Evolutionary conservation across 2,329 filamentous ascomycete species (phyloP), one percentile per base, ranked within the genome.

Genomic region (Exophiala bonariae): DNA sequence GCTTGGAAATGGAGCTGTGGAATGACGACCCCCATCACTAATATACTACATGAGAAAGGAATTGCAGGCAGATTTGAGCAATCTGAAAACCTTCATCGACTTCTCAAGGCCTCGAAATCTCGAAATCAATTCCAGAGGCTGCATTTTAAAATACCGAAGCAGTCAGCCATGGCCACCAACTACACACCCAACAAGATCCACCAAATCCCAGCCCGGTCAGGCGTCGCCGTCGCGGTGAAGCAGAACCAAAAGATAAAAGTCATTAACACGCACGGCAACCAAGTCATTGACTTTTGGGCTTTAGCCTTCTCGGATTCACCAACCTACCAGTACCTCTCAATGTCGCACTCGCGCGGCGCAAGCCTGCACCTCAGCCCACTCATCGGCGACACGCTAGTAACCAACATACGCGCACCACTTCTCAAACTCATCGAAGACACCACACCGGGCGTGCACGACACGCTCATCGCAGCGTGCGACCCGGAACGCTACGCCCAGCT

Each of bases 261-360:
- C 46, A 68, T 65, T 57, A 76, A 77, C 59, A 74, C 72, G 1
- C 59, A 69, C 47, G 74, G 74, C 41, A 71, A 72, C 41, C 74
- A 77, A 60, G 74, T 77, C 16, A 63, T 77, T 32, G 74, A 77
- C 55, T 75, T 74, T 36, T 77, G 71, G 71, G 71, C 70, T 3
- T 71, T 76, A 49, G 66, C 69, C 23, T 26, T 26, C 23, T 26
- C 23, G 23, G 23, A 26, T n/a, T n/a, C n/a, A n/a, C 23, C 23
- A 26, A 26, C 23, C 6, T 26, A 20, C 40, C 46, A 33, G 48
- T 44, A 39, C 44, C 54, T 70, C 17, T 70, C 67, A 31, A 69
- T 70, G 66, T 62, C 66, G 4, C 69, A 72, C 52, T 66, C 63
- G 1, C 62, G 69, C 20, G 66, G 66, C 8, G 49, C 65, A 5